Percentiles rank a stretch among this genome's conserved stretches.
phyloP scores from a whole-genome alignment of 306 rosid genomes.

The Medicago arabica region DNA sequence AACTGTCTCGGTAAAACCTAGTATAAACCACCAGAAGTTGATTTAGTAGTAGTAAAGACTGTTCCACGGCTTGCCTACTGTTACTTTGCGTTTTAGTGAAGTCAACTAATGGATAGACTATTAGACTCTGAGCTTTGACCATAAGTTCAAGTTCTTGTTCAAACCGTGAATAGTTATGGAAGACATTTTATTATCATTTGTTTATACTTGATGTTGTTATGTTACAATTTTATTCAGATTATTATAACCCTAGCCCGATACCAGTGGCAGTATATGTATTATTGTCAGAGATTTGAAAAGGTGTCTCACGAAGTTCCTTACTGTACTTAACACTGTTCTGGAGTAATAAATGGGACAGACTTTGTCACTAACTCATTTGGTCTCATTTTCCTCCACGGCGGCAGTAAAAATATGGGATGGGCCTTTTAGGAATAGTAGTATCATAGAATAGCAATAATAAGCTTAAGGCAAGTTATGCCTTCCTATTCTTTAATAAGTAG shows the following conservation, averaged over 20 bases:
- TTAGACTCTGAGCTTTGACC: constrained; percentile 3
- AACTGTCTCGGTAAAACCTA: neutral
- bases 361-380: constrained; percentile 29
- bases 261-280: constrained; percentile 5
- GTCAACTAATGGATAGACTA: constrained; percentile 8
- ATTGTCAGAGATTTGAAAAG: neutral
- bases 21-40: constrained; percentile 28
- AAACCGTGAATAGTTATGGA: constrained; percentile 23
- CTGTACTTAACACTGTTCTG: constrained; percentile 12
- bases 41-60: neutral
- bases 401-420: constrained; percentile 1
- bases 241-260: constrained; percentile 13
- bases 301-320: neutral
- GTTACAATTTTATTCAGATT: constrained; percentile 9
- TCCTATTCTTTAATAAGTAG: no score
- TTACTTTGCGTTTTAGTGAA: constrained; percentile 18
- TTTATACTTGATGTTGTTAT: constrained; percentile 20
- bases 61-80: constrained; percentile 11
- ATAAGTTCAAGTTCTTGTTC: neutral
- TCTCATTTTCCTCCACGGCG: constrained; percentile 18
- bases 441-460: constrained; percentile 15
- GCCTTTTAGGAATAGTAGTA: constrained; percentile 7
- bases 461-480: no score
- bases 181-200: constrained; percentile 16
- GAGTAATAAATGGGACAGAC: neutral